Percentiles rank a stretch among this genome's conserved stretches.
Conservation (phyloP, 805 yeast species). For the Spathaspora hagerdaliae region DNA sequence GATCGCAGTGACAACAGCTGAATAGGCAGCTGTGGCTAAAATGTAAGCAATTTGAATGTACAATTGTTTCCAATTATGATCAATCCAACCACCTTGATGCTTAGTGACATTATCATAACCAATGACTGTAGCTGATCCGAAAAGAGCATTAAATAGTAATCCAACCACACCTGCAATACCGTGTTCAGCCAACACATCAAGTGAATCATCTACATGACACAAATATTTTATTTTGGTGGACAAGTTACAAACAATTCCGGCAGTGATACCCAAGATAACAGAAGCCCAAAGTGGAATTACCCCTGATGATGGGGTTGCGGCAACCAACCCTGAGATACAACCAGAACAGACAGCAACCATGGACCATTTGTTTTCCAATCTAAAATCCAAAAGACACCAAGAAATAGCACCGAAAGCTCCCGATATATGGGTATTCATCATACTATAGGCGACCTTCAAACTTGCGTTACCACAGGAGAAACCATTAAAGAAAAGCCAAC, state of each 20-base stretch:
- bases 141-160: slow-evolving; percentile 79
- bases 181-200: slow-evolving; percentile 98
- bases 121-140: slow-evolving; percentile 82
- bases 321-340: slow-evolving; percentile 90
- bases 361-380: slow-evolving; percentile 87
- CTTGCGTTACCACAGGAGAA: slow-evolving; percentile 83
- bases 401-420: slow-evolving; percentile 89
- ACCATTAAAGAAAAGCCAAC: slow-evolving; percentile 96
- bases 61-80: slow-evolving; percentile 86
- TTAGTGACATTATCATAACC: slow-evolving; percentile 86
- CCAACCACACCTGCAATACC: slow-evolving; percentile 95
- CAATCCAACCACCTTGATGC: slow-evolving; percentile 89
- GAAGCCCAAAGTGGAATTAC: slow-evolving; percentile 90
- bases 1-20: slow-evolving; percentile 70
- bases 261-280: slow-evolving; percentile 71
- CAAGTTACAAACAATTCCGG: slow-evolving; percentile 85
- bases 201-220: slow-evolving; percentile 80
- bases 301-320: slow-evolving; percentile 95
- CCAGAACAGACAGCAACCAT: slow-evolving; percentile 96
- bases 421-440: slow-evolving; percentile 85
- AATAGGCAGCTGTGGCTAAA: slow-evolving; percentile 70
- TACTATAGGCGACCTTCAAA: slow-evolving; percentile 79
- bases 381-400: slow-evolving; percentile 87
- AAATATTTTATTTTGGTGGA: slow-evolving; percentile 83
- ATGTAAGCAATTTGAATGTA: slow-evolving; percentile 86